A percentile compares a stretch with the other conserved stretches of the same genome.
Evolutionary conservation across 2,329 filamentous ascomycete species (phyloP).

Genomic region (Pseudovirgaria hyperparasitica): DNA sequence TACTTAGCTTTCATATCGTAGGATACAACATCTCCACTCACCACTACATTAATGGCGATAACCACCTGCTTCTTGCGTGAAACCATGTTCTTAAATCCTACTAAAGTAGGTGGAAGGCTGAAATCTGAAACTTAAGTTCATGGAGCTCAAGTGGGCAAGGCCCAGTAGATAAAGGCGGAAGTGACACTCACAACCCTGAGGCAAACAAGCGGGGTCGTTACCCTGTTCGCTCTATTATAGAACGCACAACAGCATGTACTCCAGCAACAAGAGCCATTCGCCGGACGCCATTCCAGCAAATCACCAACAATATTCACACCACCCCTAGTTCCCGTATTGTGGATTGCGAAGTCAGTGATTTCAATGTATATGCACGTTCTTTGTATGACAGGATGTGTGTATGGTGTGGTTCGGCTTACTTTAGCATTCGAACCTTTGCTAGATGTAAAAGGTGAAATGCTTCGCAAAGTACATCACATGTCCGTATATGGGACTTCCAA

Average conservation of each 20-base stretch:
- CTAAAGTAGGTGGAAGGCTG: neutral
- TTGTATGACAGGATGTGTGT: too few species aligned
- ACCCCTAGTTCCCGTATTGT: too few species aligned
- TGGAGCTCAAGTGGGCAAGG: neutral
- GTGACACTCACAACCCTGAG: neutral
- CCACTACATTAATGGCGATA: conserved; percentile 24
- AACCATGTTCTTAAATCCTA: conserved; percentile 12
- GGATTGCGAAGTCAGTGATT: too few species aligned
- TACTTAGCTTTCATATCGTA: conserved; percentile 1
- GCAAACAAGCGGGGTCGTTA: neutral
- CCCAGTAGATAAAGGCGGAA: neutral
- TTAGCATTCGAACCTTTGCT: too few species aligned
- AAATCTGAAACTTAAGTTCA: neutral
- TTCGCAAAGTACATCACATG: too few species aligned
- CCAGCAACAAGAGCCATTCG: conserved; percentile 2
- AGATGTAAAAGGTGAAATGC: too few species aligned
- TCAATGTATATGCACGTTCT: too few species aligned
- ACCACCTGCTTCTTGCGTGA: conserved; percentile 26
- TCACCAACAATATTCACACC: too few species aligned
- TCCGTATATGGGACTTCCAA: too few species aligned
- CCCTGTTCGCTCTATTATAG: neutral
- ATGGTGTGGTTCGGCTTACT: too few species aligned
- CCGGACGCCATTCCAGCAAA: conserved; percentile 1
- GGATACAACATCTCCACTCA: conserved; percentile 8
- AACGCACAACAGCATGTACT: conserved; percentile 2